Percentiles rank a stretch among this genome's conserved stretches.
Conservation (phyloP, 495 filamentous ascomycete genomes). For the Aspergillus leporis region DNA sequence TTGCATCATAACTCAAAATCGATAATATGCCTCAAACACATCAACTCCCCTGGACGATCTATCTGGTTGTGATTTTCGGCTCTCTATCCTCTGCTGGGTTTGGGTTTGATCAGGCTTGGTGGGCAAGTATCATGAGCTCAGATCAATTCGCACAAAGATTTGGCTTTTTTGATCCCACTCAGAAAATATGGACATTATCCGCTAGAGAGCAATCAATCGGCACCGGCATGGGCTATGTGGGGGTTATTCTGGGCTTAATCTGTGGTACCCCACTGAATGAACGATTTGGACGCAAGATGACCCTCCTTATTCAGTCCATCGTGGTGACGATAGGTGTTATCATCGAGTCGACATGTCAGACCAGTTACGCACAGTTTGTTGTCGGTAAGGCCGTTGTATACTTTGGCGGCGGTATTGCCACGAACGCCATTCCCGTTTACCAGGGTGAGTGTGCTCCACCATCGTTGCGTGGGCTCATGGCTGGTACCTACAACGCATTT, state of each 20-base stretch:
- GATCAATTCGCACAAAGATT: background rate
- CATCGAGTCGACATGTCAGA: slow-evolving; percentile 2
- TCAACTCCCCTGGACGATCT: background rate
- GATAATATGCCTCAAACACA: no score
- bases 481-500: slow-evolving; percentile 7
- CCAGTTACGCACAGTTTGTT: slow-evolving; percentile 5
- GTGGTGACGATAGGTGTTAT: slow-evolving; percentile 6
- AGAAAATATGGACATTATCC: background rate
- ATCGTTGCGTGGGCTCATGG: slow-evolving; percentile 12
- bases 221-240: slow-evolving; percentile 8
- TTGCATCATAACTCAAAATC: no score
- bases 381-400: slow-evolving; percentile 8
- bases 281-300: slow-evolving; percentile 8
- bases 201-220: slow-evolving; percentile 4
- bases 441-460: slow-evolving; percentile 6
- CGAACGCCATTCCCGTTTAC: slow-evolving; percentile 11
- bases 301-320: background rate
- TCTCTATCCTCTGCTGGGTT: background rate
- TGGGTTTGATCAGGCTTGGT: background rate
- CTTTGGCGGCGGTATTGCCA: slow-evolving; percentile 8
- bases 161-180: background rate
- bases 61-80: background rate
- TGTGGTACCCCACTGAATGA: slow-evolving; percentile 2
- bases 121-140: slow-evolving; percentile 1
- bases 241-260: slow-evolving; percentile 8